Conservation (phyloP, 2,329 filamentous ascomycete species). For the Diplodia scrobiculata region DNA sequence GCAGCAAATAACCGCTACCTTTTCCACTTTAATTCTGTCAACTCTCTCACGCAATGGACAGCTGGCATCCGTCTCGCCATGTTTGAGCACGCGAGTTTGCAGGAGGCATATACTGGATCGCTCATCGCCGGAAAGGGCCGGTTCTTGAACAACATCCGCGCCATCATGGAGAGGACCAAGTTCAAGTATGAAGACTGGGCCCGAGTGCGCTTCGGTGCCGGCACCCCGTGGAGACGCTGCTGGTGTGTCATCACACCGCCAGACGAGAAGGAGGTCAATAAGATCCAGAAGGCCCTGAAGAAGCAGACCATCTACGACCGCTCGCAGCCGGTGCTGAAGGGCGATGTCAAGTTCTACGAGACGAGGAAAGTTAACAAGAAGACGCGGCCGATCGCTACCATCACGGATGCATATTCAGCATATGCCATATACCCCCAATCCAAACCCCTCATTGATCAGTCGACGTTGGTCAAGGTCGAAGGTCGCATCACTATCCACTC, state of each 20-base stretch:
- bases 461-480: slow-evolving; percentile 90
- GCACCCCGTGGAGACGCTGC: slow-evolving; percentile 92
- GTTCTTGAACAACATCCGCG: slow-evolving; percentile 80
- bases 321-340: slow-evolving; percentile 69
- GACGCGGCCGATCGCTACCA: slow-evolving; percentile 82
- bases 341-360: slow-evolving; percentile 94
- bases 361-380: slow-evolving; percentile 90
- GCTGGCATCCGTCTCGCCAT: slow-evolving; percentile 90
- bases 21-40: slow-evolving; percentile 91
- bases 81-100: slow-evolving; percentile 88
- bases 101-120: slow-evolving; percentile 95
- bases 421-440: slow-evolving; percentile 96
- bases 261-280: slow-evolving; percentile 87
- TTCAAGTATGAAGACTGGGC: slow-evolving; percentile 89
- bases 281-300: slow-evolving; percentile 76
- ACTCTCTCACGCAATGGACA: slow-evolving; percentile 94
- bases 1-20: slow-evolving; percentile 94
- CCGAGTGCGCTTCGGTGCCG: slow-evolving; percentile 89
- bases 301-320: slow-evolving; percentile 85
- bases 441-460: slow-evolving; percentile 90
- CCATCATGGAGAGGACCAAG: slow-evolving; percentile 79
- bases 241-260: slow-evolving; percentile 95
- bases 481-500: slow-evolving; percentile 86
- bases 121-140: slow-evolving; percentile 95
- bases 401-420: slow-evolving; percentile 85